A percentile compares a stretch with the other conserved stretches of the same genome.
Evolutionary conservation across 164 flowering plant genomes (phyloP).

Genomic region (Aristolochia californica): DNA sequence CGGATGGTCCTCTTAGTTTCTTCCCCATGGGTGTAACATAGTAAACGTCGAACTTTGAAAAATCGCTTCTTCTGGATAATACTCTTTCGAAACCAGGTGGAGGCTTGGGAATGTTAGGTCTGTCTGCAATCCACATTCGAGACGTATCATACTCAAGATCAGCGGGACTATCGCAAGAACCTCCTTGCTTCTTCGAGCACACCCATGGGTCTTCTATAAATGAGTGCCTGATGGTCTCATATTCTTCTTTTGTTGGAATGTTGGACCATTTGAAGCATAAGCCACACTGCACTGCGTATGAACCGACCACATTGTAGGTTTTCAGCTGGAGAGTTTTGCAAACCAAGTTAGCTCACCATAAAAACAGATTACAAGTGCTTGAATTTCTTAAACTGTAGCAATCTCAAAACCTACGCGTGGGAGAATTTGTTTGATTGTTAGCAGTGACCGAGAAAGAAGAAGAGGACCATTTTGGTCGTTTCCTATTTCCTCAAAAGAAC

Average conservation of each 20-base stretch:
- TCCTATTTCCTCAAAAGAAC: no score
- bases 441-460: no score
- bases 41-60: conserved; percentile 52
- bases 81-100: conserved; percentile 64
- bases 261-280: conserved; percentile 76
- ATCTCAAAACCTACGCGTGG: no score
- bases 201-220: conserved; percentile 42
- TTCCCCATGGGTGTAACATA: conserved; percentile 54
- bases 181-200: conserved; percentile 33
- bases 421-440: no score
- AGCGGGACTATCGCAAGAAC: conserved; percentile 60
- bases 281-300: conserved; percentile 59
- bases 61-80: conserved; percentile 45
- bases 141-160: conserved; percentile 56
- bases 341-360: no score
- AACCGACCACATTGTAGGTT: conserved; percentile 10
- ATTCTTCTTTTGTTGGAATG: conserved; percentile 53
- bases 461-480: no score
- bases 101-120: conserved; percentile 63
- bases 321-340: no score
- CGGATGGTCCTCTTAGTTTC: conserved; percentile 36
- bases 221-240: conserved; percentile 52
- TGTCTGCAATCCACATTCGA: conserved; percentile 68
- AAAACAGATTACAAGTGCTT: no score
- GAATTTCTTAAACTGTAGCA: no score